Percentiles rank a stretch among this genome's conserved stretches.
phyloP scores from a whole-genome alignment of 2,329 filamentous ascomycete species.

The Epichloe glyceriae region DNA sequence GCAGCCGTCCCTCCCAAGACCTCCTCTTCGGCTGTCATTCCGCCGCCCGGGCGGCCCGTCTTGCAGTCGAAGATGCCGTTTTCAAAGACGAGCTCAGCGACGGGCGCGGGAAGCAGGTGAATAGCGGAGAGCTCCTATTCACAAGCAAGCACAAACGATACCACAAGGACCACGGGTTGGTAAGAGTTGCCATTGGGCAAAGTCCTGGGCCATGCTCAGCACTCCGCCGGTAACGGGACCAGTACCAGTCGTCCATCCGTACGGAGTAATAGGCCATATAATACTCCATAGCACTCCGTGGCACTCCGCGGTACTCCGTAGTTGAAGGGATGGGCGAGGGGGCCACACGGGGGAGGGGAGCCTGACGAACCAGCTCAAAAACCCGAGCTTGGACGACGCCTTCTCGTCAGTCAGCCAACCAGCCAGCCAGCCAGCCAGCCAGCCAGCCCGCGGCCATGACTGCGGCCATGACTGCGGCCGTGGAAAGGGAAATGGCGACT shows the following conservation, averaged over 20 bases:
- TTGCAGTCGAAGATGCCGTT: neutral
- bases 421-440: neutral
- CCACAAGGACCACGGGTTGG: neutral
- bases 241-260: too few species aligned
- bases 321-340: neutral
- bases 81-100: neutral
- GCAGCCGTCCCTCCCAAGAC: conserved; percentile 4
- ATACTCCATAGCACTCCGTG: too few species aligned
- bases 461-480: neutral
- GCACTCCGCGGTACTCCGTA: too few species aligned
- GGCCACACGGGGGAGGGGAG: neutral
- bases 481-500: neutral
- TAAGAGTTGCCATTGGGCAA: conserved; percentile 5
- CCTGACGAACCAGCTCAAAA: too few species aligned
- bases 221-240: neutral
- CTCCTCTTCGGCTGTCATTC: conserved; percentile 2
- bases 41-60: conserved; percentile 5
- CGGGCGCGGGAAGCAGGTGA: neutral
- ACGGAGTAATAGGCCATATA: too few species aligned
- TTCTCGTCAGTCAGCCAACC: too few species aligned
- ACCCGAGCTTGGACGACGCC: too few species aligned
- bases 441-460: neutral
- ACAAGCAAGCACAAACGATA: too few species aligned
- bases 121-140: conserved; percentile 1
- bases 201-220: neutral